Base-by-base conservation (phyloP, 192 early-diverging fungal species). In the Cetraspora pellucida region DNA sequence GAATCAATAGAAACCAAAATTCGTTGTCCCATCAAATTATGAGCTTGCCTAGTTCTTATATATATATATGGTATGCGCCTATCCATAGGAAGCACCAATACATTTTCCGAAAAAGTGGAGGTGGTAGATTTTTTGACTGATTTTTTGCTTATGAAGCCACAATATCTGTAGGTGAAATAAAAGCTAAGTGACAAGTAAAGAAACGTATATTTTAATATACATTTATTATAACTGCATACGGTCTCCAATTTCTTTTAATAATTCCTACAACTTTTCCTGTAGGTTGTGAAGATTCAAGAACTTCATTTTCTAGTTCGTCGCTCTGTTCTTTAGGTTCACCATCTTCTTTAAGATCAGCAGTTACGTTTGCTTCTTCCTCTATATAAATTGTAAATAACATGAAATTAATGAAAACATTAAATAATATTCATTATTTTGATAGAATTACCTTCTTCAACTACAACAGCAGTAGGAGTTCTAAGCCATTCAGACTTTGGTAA, bases 1-100 rank as follows among this genome's bases (percentile, higher is more conserved):
- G 86, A 81, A 86, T 99, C 97, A 58, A 99, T 92, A 7, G 92
- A 87, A 10, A 97, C 95, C n/a, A 99, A 89, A 79, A 98, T 93
- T 30, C 97, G 86, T 77, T 96, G 90, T 0, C 93, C 93, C 16
- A 92, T 75, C 6, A 99, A 82, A 17, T 82, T 63, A 45, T 89
- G 82, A 7, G 93, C 94, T 77, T 99, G 97, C 17, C 95, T 86
- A 10, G 98, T 99, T 57, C 93, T 87, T 75, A 99, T 93, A 54
- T 89, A 89, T 81, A 99, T 96, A 79, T 92, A 91, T n/a, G 98
- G 98, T 55, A 98, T 92, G 44, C 95, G 90, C 57, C 90, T 86
- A 82, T 99, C 98, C 90, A 99, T 94, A 0, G 98, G 88, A 81
- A 87, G 87, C 77, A 97, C 93, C 72, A 94, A 87, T 14, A 98